phyloP scores from a whole-genome alignment of 2,329 filamentous ascomycete species.

The Zymoseptoria passerinii region DNA sequence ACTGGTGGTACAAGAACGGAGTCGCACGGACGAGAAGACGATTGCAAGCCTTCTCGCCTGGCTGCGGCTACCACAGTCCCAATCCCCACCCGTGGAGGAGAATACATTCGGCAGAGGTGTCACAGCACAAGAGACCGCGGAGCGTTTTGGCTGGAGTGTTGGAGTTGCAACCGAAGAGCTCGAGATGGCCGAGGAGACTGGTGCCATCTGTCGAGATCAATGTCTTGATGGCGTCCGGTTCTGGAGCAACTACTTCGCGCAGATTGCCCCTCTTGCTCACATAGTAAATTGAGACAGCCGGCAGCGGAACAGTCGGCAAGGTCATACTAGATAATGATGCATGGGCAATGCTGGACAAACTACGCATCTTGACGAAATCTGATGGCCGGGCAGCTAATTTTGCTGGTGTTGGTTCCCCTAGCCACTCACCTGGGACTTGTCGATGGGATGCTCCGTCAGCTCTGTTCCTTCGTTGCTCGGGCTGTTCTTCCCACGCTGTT shows the following conservation, averaged over 20 bases:
- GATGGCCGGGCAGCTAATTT: not conserved
- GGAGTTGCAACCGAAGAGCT: conserved; percentile 92
- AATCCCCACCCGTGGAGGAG: conserved; percentile 39
- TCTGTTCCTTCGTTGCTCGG: too few relatives aligned
- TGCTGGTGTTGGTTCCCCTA: not conserved
- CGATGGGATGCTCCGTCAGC: too few relatives aligned
- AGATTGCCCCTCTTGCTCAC: not conserved
- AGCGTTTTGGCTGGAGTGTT: conserved; percentile 92
- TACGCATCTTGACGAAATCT: not conserved
- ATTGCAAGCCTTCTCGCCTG: conserved; percentile 67
- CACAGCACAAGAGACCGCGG: conserved; percentile 80
- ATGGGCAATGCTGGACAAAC: not conserved
- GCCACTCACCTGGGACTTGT: too few relatives aligned
- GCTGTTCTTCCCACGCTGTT: too few relatives aligned
- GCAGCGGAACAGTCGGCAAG: not conserved
- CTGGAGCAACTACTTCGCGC: conserved; percentile 63
- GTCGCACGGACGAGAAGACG: conserved; percentile 85
- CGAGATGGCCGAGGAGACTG: conserved; percentile 92
- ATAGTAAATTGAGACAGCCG: not conserved
- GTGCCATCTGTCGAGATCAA: conserved; percentile 81
- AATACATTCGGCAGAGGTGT: conserved; percentile 76
- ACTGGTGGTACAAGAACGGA: conserved; percentile 82
- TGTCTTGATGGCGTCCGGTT: conserved; percentile 84
- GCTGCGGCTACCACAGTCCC: conserved; percentile 51
- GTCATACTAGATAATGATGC: not conserved